Evolutionary conservation across 768 basidiomycete species (phyloP).

Genomic region (Lactarius vividus): DNA sequence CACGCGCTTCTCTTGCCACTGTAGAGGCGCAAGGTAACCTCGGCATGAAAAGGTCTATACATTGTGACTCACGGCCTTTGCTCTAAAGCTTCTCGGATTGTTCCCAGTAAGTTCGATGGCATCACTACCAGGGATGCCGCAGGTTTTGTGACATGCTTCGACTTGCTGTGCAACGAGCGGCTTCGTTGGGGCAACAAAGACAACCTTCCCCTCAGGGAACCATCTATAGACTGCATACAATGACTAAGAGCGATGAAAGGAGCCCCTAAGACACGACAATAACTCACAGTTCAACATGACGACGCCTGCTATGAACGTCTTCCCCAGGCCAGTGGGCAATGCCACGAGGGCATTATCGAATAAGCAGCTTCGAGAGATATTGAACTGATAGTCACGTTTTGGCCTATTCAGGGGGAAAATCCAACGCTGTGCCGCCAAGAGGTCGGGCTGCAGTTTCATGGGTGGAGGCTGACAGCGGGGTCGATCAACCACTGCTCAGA

Average conservation of each 20-base stretch:
- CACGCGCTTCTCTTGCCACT: slow-evolving; percentile 83
- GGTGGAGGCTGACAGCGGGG: slow-evolving; percentile 50
- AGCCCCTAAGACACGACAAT: slow-evolving; percentile 1
- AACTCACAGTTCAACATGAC: slow-evolving; percentile 90
- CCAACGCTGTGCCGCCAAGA: slow-evolving; percentile 81
- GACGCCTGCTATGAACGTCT: slow-evolving; percentile 96
- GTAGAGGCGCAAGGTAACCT: background rate
- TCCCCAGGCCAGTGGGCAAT: slow-evolving; percentile 93
- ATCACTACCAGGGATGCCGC: slow-evolving; percentile 87
- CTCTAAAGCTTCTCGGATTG: slow-evolving; percentile 51
- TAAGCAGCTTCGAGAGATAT: slow-evolving; percentile 81
- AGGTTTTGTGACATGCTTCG: slow-evolving; percentile 86
- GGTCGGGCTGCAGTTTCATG: slow-evolving; percentile 77
- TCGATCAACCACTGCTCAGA: background rate
- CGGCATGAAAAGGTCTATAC: background rate
- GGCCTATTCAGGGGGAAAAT: slow-evolving; percentile 87
- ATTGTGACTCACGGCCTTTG: slow-evolving; percentile 51
- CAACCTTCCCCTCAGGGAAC: slow-evolving; percentile 88
- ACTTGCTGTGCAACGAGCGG: slow-evolving; percentile 96
- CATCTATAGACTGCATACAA: slow-evolving; percentile 70
- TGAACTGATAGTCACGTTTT: slow-evolving; percentile 91
- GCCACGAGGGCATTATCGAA: slow-evolving; percentile 94
- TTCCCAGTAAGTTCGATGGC: slow-evolving; percentile 87
- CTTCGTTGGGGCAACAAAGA: slow-evolving; percentile 95
- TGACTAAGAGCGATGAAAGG: slow-evolving; percentile 12